Evolutionary conservation across 2,329 filamentous ascomycete genomes (phyloP).

Genomic region (Pestalotiopsis sp.): DNA sequence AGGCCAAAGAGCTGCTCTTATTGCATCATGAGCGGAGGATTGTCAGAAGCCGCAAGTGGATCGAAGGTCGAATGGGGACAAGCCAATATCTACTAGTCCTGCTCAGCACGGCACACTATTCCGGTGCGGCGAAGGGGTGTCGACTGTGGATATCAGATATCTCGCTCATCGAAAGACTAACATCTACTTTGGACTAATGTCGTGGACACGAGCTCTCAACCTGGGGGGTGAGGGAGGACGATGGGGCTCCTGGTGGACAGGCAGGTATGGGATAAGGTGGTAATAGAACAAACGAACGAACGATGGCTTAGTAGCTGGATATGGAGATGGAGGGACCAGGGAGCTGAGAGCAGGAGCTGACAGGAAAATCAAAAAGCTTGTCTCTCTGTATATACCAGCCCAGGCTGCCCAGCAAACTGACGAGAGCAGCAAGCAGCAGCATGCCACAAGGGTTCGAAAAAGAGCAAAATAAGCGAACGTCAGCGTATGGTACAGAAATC

Average conservation of each 20-base stretch:
- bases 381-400: background rate
- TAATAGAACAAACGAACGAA: too few relatives aligned
- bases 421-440: background rate
- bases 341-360: background rate
- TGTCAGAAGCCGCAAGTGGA: background rate
- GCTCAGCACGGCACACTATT: background rate
- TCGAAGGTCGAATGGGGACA: slow-evolving; percentile 3
- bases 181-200: background rate
- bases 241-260: background rate
- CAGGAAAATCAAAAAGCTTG: background rate
- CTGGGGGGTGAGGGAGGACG: background rate
- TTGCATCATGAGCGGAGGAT: slow-evolving; percentile 2
- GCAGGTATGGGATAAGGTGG: background rate
- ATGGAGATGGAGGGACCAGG: background rate
- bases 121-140: background rate
- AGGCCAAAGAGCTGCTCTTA: background rate
- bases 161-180: background rate
- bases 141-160: background rate
- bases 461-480: background rate
- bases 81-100: slow-evolving; percentile 1
- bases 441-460: background rate
- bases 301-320: background rate
- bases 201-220: background rate
- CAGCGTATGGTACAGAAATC: background rate
- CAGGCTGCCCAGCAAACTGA: too few relatives aligned